These are phyloP conservation scores for Phoma herbarum DNA, from an alignment of 2,329 filamentous ascomycete genomes.

Conservation along the genomic window DNA sequence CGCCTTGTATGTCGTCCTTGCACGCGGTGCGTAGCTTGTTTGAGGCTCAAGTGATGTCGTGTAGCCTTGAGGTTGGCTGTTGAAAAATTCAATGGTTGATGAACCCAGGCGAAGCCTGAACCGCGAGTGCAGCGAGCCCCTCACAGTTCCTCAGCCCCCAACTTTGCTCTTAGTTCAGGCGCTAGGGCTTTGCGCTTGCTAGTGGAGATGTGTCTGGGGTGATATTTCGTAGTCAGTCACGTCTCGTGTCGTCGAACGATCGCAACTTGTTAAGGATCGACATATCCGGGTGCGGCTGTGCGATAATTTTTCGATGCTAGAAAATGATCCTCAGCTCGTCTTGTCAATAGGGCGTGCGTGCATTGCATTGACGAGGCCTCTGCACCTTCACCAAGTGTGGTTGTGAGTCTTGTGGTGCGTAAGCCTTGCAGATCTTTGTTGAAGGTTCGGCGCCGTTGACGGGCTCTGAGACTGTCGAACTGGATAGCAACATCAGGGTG, in stretches of 20 bases:
- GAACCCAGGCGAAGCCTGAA: neutral
- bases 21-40: neutral
- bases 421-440: too few relatives aligned
- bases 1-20: neutral
- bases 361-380: neutral
- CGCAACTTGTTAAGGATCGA: neutral
- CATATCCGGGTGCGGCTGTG: neutral
- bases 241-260: neutral
- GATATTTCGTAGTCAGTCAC: slow-evolving; percentile 82
- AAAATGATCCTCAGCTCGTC: neutral
- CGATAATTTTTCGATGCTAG: neutral
- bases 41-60: neutral
- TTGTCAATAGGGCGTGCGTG: neutral
- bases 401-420: neutral
- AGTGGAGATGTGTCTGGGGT: slow-evolving; percentile 89
- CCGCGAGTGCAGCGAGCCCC: neutral
- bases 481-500: neutral
- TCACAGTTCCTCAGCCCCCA: slow-evolving; percentile 8
- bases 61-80: neutral
- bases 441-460: neutral
- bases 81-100: neutral
- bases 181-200: slow-evolving; percentile 82
- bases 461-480: neutral
- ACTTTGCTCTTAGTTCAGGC: neutral
- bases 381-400: neutral